Evolutionary conservation across 2,329 filamentous ascomycete genomes (phyloP).

Genomic region (Fusarium sarcochroum): DNA sequence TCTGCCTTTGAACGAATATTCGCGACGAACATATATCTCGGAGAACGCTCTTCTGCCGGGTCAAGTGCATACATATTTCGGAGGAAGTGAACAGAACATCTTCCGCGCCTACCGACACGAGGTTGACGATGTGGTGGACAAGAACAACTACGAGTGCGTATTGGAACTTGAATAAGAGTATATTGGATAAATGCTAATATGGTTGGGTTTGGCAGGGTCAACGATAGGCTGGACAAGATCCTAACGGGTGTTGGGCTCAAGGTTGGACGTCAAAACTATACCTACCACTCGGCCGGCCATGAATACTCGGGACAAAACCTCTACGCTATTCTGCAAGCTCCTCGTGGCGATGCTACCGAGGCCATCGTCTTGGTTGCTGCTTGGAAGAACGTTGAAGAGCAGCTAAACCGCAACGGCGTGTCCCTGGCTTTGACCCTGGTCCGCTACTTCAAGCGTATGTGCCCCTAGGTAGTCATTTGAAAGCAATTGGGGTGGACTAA

Average conservation of each 20-base stretch:
- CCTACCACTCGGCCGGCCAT: constrained; percentile 83
- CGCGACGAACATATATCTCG: constrained; percentile 93
- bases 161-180: neutral
- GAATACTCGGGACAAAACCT: constrained; percentile 86
- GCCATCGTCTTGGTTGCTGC: constrained; percentile 93
- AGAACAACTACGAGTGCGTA: constrained; percentile 67
- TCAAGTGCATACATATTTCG: constrained; percentile 98
- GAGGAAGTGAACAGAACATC: constrained; percentile 94
- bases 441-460: constrained; percentile 89
- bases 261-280: constrained; percentile 88
- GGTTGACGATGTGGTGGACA: constrained; percentile 73
- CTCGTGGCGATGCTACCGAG: constrained; percentile 95
- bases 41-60: constrained; percentile 96
- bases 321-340: constrained; percentile 93
- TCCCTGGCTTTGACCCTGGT: constrained; percentile 88
- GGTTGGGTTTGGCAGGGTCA: constrained; percentile 62
- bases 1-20: constrained; percentile 91
- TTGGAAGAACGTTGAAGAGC: constrained; percentile 85
- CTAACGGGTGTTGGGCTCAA: constrained; percentile 86
- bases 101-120: constrained; percentile 92
- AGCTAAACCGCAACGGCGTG: constrained; percentile 88
- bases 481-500: constrained; percentile 33
- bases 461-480: neutral
- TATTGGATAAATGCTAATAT: neutral
- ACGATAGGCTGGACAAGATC: constrained; percentile 80